Evolutionary conservation across 768 basidiomycete species (phyloP), one percentile per base, ranked within the genome.

Genomic region (Leccinum aurantiacum): DNA sequence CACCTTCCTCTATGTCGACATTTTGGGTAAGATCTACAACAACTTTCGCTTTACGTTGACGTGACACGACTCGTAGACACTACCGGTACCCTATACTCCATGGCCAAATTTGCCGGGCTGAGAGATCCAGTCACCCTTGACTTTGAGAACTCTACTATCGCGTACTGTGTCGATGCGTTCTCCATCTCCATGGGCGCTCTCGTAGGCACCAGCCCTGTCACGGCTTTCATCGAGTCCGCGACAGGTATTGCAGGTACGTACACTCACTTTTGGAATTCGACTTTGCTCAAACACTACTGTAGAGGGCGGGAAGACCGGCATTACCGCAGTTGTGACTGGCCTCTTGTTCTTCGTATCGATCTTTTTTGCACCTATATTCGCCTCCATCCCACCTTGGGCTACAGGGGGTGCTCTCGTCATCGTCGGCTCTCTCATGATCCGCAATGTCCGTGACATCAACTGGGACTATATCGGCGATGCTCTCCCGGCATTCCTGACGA

Each of bases 41-140:
- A 13, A 15, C n/a, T 29, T 58, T 48, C 2, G 17, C 33, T 38
- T 38, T n/a, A n/a, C 27, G 44, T 53, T 25, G 29, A 17, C 37
- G 51, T 41, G 48, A 59, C 44, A 3, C 46, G 9, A 46, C 22
- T 1, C 14, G 51, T 58, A 73, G 76, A 79, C 59, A 80, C 76
- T 29, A 80, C 78, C 57, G 88, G 92, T 68, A 93, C 92, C 9
- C 77, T 95, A 4, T 93, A 93, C 71, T 89, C 92, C 41, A 93
- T 95, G 92, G 90, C 91, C 56, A 92, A 90, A 71, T 93, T 93
- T 63, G 91, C 92, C 6, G 90, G 90, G n/a, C 81, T 95, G 2
- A 29, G 90, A 51, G 88, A 93, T 68, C 88, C 88, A 1, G 83
- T 90, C 14, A 93, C 91, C 25, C 78, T 92, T 58, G 92, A 95